Evolutionary conservation across 805 yeast genomes (phyloP).

Genomic region (Hanseniaspora thailandica): DNA sequence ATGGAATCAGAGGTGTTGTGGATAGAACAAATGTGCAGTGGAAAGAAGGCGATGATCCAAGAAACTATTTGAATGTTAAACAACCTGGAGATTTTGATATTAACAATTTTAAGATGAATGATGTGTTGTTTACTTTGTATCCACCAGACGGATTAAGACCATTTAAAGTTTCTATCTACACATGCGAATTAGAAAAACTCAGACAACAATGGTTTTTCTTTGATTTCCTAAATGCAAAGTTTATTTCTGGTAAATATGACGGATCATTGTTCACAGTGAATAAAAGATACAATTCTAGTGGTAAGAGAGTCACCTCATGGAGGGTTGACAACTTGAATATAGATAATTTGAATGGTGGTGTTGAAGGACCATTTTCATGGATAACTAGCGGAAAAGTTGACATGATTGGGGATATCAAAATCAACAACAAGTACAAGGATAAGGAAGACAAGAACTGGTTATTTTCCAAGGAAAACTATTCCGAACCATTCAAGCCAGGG

Average conservation of each 20-base stretch:
- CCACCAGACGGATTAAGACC: constrained; percentile 78
- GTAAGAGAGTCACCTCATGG: constrained; percentile 47
- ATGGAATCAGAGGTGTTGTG: constrained; percentile 82
- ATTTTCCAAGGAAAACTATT: constrained; percentile 20
- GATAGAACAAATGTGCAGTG: constrained; percentile 82
- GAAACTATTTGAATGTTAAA: constrained; percentile 60
- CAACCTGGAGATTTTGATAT: constrained; percentile 89
- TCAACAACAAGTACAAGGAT: constrained; percentile 59
- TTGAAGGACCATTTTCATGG: constrained; percentile 96
- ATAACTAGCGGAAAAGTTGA: constrained; percentile 84
- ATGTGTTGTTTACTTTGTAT: constrained; percentile 64
- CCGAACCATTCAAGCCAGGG: neutral
- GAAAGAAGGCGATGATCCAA: constrained; percentile 73
- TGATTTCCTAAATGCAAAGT: constrained; percentile 73
- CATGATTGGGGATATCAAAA: constrained; percentile 68
- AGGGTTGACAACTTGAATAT: constrained; percentile 75
- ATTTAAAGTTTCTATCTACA: constrained; percentile 76
- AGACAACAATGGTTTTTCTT: constrained; percentile 90
- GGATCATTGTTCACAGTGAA: constrained; percentile 87
- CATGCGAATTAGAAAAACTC: constrained; percentile 64
- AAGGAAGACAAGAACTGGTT: constrained; percentile 37
- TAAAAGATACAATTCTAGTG: constrained; percentile 30
- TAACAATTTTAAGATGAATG: constrained; percentile 70
- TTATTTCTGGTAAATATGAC: constrained; percentile 84
- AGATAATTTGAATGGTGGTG: constrained; percentile 82